Conservation (phyloP, 2,329 filamentous ascomycete genomes). For the Mariannaea sp. region DNA sequence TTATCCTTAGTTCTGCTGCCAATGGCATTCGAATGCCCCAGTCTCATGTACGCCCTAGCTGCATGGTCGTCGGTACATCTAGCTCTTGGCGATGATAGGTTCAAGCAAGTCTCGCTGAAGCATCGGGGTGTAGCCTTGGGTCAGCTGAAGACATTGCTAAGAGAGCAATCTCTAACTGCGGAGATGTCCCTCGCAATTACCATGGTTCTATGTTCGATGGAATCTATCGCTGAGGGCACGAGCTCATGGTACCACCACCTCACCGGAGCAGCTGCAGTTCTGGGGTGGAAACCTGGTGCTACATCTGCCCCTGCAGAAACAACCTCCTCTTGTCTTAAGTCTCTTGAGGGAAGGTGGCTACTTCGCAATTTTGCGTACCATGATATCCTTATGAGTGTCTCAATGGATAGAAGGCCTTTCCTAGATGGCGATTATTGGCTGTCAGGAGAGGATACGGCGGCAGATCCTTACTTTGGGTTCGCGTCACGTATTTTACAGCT, state of each 20-base stretch:
- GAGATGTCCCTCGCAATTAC: constrained; percentile 31
- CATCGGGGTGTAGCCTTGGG: constrained; percentile 25
- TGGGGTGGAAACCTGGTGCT: neutral
- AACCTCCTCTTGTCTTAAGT: neutral
- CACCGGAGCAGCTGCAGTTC: constrained; percentile 20
- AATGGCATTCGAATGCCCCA: constrained; percentile 30
- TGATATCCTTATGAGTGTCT: constrained; percentile 22
- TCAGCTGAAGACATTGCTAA: constrained; percentile 18
- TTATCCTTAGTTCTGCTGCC: constrained; percentile 27
- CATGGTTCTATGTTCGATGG: constrained; percentile 34
- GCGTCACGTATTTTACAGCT: constrained; percentile 7
- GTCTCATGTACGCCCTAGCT: constrained; percentile 25
- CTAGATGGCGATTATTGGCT: constrained; percentile 8
- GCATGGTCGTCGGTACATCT: constrained; percentile 32
- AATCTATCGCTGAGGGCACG: constrained; percentile 27
- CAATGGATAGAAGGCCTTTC: constrained; percentile 10
- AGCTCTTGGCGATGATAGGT: constrained; percentile 21
- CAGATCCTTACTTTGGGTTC: constrained; percentile 16
- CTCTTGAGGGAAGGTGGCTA: constrained; percentile 29
- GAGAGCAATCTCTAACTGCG: constrained; percentile 12
- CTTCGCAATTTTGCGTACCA: constrained; percentile 27
- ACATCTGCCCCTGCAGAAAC: neutral
- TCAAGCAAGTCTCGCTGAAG: constrained; percentile 18
- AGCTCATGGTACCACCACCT: constrained; percentile 28
- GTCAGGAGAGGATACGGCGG: constrained; percentile 1